Conservation (phyloP, 2,329 filamentous ascomycete species). For the Trichoderma hamatum region DNA sequence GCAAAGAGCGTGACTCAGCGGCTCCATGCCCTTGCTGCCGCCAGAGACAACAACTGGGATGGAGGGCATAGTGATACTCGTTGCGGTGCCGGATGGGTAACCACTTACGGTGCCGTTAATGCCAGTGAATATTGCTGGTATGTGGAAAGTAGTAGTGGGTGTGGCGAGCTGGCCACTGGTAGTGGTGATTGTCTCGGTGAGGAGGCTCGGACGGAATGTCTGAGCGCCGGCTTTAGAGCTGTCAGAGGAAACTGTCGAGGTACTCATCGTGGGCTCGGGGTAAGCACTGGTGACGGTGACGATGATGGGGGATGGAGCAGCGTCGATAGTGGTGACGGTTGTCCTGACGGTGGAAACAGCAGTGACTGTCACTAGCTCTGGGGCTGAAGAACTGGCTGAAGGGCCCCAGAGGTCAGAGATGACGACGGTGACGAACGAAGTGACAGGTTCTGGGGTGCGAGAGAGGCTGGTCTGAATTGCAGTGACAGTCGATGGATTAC, state of each 20-base stretch:
- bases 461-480: conserved; percentile 34
- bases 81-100: conserved; percentile 35
- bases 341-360: conserved; percentile 34
- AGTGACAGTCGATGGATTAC: conserved; percentile 39
- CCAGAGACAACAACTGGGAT: conserved; percentile 38
- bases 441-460: conserved; percentile 29
- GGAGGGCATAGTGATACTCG: conserved; percentile 30
- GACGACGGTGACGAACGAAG: conserved; percentile 34
- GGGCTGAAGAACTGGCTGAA: conserved; percentile 7
- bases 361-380: conserved; percentile 34
- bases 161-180: conserved; percentile 36
- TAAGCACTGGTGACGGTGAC: conserved; percentile 34
- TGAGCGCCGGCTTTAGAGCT: conserved; percentile 32
- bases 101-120: conserved; percentile 37
- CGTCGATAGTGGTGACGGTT: conserved; percentile 34
- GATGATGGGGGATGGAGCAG: conserved; percentile 30
- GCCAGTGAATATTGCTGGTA: conserved; percentile 34
- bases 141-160: conserved; percentile 41
- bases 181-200: conserved; percentile 40
- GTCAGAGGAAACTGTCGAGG: conserved; percentile 29
- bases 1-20: conserved; percentile 39
- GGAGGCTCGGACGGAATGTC: conserved; percentile 34
- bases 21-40: conserved; percentile 40
- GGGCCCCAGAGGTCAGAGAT: conserved; percentile 39
- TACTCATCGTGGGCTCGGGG: neutral